Conservation (phyloP, 2,329 filamentous ascomycete species). For the Colletotrichum caudatum region DNA sequence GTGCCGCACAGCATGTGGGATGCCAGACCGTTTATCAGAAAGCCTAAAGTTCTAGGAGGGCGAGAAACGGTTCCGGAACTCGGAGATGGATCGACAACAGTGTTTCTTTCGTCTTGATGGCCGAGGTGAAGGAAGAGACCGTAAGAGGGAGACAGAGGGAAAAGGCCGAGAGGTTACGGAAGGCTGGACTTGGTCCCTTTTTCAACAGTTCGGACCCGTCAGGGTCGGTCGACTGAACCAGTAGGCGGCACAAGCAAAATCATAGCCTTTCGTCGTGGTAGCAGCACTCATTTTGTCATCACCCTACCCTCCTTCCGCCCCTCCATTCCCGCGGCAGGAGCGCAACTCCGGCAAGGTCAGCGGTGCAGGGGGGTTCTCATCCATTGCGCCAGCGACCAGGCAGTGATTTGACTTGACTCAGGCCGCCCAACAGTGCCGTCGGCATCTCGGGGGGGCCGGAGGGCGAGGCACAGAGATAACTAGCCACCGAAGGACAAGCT, state of each 20-base stretch:
- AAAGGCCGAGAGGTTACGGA: not conserved
- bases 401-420: slow-evolving; percentile 24
- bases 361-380: slow-evolving; percentile 20
- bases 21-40: slow-evolving; percentile 15
- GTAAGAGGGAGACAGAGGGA: not conserved
- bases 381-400: slow-evolving; percentile 28
- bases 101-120: slow-evolving; percentile 6
- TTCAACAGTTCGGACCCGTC: slow-evolving; percentile 8
- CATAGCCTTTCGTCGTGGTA: slow-evolving; percentile 11
- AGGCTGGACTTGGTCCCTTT: slow-evolving; percentile 11
- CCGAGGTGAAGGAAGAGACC: not conserved
- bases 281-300: slow-evolving; percentile 9
- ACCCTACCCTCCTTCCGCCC: slow-evolving; percentile 32
- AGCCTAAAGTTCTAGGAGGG: slow-evolving; percentile 14
- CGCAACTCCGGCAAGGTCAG: slow-evolving; percentile 32
- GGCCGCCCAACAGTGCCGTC: not conserved
- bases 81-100: slow-evolving; percentile 10
- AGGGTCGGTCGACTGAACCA: slow-evolving; percentile 27
- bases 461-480: slow-evolving; percentile 23
- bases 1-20: slow-evolving; percentile 23
- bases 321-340: slow-evolving; percentile 29
- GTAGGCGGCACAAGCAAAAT: slow-evolving; percentile 15
- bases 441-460: not conserved
- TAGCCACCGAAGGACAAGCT: slow-evolving; percentile 17
- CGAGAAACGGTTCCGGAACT: slow-evolving; percentile 6